Evolutionary conservation across 768 basidiomycete genomes (phyloP), one percentile per base, ranked within the genome.

Genomic region (Dacryopinax primogenitus): DNA sequence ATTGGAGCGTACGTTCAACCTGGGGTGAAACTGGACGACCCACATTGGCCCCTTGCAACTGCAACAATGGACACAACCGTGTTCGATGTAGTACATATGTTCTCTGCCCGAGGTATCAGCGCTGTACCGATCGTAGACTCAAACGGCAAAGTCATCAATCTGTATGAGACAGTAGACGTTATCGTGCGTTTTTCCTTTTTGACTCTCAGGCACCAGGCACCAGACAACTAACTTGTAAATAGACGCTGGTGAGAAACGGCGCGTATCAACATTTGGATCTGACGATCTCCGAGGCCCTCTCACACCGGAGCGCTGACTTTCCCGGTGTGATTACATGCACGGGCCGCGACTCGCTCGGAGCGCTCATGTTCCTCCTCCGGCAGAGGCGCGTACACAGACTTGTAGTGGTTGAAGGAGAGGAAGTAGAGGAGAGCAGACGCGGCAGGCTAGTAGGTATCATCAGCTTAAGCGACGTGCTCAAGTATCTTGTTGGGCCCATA

Each of bases 81-180:
- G 1, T 97, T 96, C 71, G 93, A 98, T 71, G 92, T 98, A 66
- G 96, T 98, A 1, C 96, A 99, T 72, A 92, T 95, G 88, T 98
- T 98, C 74, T 95, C 92, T 0, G 90, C 93, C 74, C 83, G 88
- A 44, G 87, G 93, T 30, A 96, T 99, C 69, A 93, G 91, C 9
- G 95, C 95, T 3, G 95, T 99, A 3, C 96, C 96, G 7, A 97
- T 99, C 72, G 82, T 98, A 33, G 91, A 99, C 70, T 84, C 88
- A 66, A 83, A 92, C 7, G 95, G 95, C 9, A 82, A 93, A 63
- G 96, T 99, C 41, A 82, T 98, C 68, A 94, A 99, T 73, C 76
- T 99, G 61, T 99, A 97, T 73, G 96, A 99, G 76, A 97, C 96
- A 3, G 96, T 99, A 26, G 96, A 99, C 78, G 95, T 99, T 62